A percentile compares a stretch with the other conserved stretches of the same genome.
Conservation (phyloP, 352 stramenopile genomes). For the Phytophthora sp. region DNA sequence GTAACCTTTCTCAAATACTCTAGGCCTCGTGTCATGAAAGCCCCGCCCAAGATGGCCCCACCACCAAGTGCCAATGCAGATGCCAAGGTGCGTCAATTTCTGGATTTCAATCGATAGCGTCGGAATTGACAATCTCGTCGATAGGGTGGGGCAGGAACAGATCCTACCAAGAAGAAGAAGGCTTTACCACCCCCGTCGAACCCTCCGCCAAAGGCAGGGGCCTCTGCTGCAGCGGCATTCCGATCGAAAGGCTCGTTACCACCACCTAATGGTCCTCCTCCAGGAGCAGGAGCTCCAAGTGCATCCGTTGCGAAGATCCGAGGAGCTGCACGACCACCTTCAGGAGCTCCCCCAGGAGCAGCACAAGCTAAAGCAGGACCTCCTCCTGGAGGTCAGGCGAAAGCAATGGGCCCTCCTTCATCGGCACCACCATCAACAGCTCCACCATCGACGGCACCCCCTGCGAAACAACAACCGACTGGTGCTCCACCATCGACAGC, state of each 20-base stretch:
- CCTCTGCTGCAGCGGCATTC: conserved; percentile 66
- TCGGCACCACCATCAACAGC: conserved; percentile 6
- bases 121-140: too few species aligned
- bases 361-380: conserved; percentile 27
- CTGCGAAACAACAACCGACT: neutral
- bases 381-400: neutral
- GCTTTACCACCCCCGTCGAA: conserved; percentile 69
- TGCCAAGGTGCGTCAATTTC: conserved; percentile 34
- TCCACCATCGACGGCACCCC: conserved; percentile 14
- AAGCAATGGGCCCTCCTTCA: conserved; percentile 10
- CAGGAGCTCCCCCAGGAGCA: conserved; percentile 41
- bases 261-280: conserved; percentile 67
- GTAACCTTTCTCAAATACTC: neutral
- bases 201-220: conserved; percentile 61
- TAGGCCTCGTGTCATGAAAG: conserved; percentile 33
- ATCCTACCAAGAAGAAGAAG: conserved; percentile 68
- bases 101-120: neutral
- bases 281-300: conserved; percentile 52
- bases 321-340: conserved; percentile 52
- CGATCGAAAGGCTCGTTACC: conserved; percentile 68
- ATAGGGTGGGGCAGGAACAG: conserved; percentile 18
- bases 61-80: conserved; percentile 31
- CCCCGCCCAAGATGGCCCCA: conserved; percentile 46
- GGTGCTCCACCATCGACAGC: conserved; percentile 4
- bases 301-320: conserved; percentile 80